A percentile compares a stretch with the other conserved stretches of the same genome.
These are phyloP conservation scores for Millerozyma miso DNA, from an alignment of 805 yeast species.

Conservation along the genomic window DNA sequence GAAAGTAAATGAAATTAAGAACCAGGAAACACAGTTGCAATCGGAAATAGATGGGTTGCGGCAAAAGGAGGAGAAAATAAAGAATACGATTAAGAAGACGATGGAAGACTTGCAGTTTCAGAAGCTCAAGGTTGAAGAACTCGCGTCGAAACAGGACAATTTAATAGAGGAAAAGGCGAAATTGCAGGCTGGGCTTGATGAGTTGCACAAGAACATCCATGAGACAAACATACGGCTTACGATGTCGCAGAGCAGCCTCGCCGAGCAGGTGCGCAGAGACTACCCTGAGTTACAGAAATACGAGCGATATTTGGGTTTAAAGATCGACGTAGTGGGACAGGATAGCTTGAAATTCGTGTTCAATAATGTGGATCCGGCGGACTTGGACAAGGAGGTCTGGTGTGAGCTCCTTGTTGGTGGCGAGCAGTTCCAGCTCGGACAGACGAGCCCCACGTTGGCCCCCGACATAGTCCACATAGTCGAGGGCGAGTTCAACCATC, in stretches of 20 bases:
- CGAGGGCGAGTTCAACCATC: constrained; percentile 20
- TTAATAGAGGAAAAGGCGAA: constrained; percentile 23
- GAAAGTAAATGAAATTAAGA: constrained; percentile 25
- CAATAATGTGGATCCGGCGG: constrained; percentile 41
- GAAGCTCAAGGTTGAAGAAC: constrained; percentile 30
- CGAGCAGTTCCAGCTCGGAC: constrained; percentile 33
- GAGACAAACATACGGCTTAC: constrained; percentile 14
- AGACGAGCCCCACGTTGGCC: constrained; percentile 36
- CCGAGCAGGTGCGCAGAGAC: constrained; percentile 43
- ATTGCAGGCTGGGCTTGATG: constrained; percentile 23
- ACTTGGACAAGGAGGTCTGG: constrained; percentile 38
- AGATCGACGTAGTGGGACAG: constrained; percentile 46
- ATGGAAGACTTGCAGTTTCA: constrained; percentile 24
- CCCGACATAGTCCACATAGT: constrained; percentile 11
- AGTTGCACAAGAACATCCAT: constrained; percentile 10
- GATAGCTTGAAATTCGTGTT: constrained; percentile 48
- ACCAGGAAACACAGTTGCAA: constrained; percentile 25
- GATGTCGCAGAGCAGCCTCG: constrained; percentile 30
- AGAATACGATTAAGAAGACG: constrained; percentile 21
- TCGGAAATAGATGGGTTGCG: constrained; percentile 26
- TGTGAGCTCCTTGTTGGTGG: constrained; percentile 44
- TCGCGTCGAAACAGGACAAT: constrained; percentile 30
- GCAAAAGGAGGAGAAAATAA: constrained; percentile 22
- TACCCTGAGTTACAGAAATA: constrained; percentile 48
- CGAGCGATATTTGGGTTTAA: constrained; percentile 53